phyloP scores from a whole-genome alignment of 352 stramenopile species.

The Globisporangium barbulae region DNA sequence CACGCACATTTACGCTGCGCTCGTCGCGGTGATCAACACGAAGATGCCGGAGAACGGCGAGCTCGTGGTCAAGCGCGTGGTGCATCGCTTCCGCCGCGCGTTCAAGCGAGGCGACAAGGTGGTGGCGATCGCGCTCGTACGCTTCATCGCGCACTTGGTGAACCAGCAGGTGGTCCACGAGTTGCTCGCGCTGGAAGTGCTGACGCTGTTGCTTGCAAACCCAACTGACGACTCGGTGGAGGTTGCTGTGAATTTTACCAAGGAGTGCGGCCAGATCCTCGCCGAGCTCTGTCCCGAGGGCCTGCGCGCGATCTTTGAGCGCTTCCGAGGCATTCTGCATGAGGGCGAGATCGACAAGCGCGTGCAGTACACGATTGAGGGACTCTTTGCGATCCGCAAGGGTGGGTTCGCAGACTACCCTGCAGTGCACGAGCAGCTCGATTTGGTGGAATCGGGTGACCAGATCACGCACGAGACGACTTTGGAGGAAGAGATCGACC shows the following conservation, averaged over 20 bases:
- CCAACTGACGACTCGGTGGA: constrained; percentile 98
- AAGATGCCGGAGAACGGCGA: constrained; percentile 99
- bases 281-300: constrained; percentile 84
- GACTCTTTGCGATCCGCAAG: constrained; percentile 96
- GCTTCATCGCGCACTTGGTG: constrained; percentile 98
- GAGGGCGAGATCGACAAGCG: constrained; percentile 97
- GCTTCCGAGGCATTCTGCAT: constrained; percentile 96
- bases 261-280: constrained; percentile 92
- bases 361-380: constrained; percentile 98
- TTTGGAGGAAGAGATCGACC: constrained; percentile 96
- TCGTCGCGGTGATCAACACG: constrained; percentile 98
- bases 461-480: constrained; percentile 98
- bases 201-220: constrained; percentile 96
- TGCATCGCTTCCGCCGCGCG: constrained; percentile 94
- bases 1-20: constrained; percentile 95
- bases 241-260: constrained; percentile 97
- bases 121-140: constrained; percentile 91
- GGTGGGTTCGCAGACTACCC: constrained; percentile 95
- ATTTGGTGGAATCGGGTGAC: constrained; percentile 97
- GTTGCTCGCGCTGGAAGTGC: constrained; percentile 95
- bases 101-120: constrained; percentile 98
- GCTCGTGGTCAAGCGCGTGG: constrained; percentile 90
- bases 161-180: constrained; percentile 99
- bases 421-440: constrained; percentile 92
- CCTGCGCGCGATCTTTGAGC: constrained; percentile 96